Base-by-base conservation (phyloP, 768 basidiomycete genomes). In the Psilocybe cyanescens region DNA sequence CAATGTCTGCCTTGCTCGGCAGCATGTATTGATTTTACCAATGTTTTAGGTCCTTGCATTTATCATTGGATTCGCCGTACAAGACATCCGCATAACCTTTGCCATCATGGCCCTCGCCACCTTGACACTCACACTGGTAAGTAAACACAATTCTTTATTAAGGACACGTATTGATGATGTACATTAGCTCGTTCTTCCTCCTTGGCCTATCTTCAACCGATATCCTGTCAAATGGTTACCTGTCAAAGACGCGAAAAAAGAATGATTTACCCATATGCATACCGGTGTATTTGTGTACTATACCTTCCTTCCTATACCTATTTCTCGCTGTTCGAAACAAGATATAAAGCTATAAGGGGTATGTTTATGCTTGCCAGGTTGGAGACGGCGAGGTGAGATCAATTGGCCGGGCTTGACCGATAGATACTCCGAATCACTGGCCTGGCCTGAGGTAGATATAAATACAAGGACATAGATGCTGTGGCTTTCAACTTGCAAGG, bases 211-310 rank as follows among this genome's bases (percentile, higher is more conserved):
- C 72, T 90, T 79, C 74, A 89, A 86, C 64, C 72, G 71, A 12
- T 81, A 90, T 68, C 84, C 87, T 14, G 84, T 89, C 39, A 76
- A 80, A 63, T 90, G 88, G 89, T 73, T 89, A 16, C 78, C 85
- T 3, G 68, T 63, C 55, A 61, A 61, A 50, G 63, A 67, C 44
- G 63, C 67, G 75, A 81, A 69, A 72, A 72, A 58, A 47, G 52
- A 65, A 52, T 60, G 51, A 49, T 28, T n/a, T 57, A 11, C 16
- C 24, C 4, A 30, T 52, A 19, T 7, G n/a, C 8, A 33, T 41
- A 16, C 19, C 16, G 54, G 4, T 35, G 33, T 35, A 11, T 7
- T 46, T 17, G 33, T 56, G 55, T 52, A 48, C 28, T 45, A 31
- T 57, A 53, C 31, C 35, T 24, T 50, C n/a, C 8, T 16, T 17